A percentile compares a stretch with the other conserved stretches of the same genome.
phyloP scores from a whole-genome alignment of 129 eudicot species.

The Arctium lappa region DNA sequence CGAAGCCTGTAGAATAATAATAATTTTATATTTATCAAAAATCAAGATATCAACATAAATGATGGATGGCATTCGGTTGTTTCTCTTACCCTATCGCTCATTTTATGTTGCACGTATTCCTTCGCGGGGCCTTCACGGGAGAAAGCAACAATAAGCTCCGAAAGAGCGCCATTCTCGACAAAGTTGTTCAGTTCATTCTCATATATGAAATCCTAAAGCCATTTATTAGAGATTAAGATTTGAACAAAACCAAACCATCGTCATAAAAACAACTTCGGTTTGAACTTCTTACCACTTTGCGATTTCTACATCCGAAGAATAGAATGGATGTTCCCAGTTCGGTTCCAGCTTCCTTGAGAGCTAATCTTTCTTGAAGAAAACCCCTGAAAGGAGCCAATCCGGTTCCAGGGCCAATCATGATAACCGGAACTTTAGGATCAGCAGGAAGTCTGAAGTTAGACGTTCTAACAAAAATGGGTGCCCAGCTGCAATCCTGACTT shows the following conservation, averaged over 20 bases:
- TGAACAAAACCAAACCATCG: background rate
- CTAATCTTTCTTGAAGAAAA: conserved; percentile 90
- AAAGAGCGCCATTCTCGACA: conserved; percentile 69
- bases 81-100: conserved; percentile 59
- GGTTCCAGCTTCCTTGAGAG: conserved; percentile 81
- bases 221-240: background rate
- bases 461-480: conserved; percentile 81
- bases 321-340: conserved; percentile 76
- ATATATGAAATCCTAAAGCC: conserved; percentile 72
- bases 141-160: conserved; percentile 87
- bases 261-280: background rate
- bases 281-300: conserved; percentile 59
- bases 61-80: background rate
- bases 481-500: conserved; percentile 69
- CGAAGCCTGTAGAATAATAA: conserved; percentile 49
- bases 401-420: conserved; percentile 99
- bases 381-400: conserved; percentile 99
- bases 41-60: background rate
- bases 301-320: conserved; percentile 94
- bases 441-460: conserved; percentile 92
- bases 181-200: conserved; percentile 71
- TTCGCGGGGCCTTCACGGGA: conserved; percentile 91
- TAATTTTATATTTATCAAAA: background rate
- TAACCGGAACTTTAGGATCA: conserved; percentile 71
- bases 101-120: conserved; percentile 96